Evolutionary conservation across 208 protist genomes (phyloP), one percentile per base, ranked within the genome.

Genomic region (Wallacemonas sp.): DNA sequence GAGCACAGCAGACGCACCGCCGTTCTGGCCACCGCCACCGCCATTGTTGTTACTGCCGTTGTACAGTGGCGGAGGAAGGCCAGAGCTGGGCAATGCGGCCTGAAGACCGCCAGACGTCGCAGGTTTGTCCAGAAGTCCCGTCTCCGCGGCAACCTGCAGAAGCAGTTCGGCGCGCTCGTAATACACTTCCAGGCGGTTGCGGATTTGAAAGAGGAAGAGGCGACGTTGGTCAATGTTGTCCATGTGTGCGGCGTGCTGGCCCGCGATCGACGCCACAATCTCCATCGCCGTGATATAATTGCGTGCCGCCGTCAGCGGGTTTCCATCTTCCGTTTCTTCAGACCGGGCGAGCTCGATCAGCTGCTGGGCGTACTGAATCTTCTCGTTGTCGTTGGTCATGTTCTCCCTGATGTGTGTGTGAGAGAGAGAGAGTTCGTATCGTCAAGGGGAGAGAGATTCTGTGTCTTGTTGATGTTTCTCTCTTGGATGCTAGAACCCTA

Each of bases 211-310:
- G 17, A 92, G 65, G 49, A 94, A 91, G 72, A 87, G 87, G 51
- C 70, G 70, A 9, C 78, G 74, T n/a, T 67, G 56, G 0, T 81
- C 64, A 14, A 54, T 45, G 68, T 79, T 71, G 15, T 55, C 1
- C 5, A 88, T 79, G 11, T 28, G 15, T 0, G 46, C 49, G 21
- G 82, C 79, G 17, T 72, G 51, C 54, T 72, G 60, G 26, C 66
- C 68, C 31, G 68, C 83, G 47, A 77, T 68, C 2, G 71, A 62
- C 3, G 64, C 62, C 54, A 94, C 79, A 24, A 87, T 80, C 55
- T 94, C 85, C 75, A 94, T 90, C 21, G 88, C 88, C 12, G 82
- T 88, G 28, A 77, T 79, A 66, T 94, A 94, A 69, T 80, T 53
- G 17, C 75, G 72, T 4, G 77, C 82, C 27, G 85, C 88, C 1